Evolutionary conservation across 148 eudicot species (phyloP).

Genomic region (Chenopodium formosanum): DNA sequence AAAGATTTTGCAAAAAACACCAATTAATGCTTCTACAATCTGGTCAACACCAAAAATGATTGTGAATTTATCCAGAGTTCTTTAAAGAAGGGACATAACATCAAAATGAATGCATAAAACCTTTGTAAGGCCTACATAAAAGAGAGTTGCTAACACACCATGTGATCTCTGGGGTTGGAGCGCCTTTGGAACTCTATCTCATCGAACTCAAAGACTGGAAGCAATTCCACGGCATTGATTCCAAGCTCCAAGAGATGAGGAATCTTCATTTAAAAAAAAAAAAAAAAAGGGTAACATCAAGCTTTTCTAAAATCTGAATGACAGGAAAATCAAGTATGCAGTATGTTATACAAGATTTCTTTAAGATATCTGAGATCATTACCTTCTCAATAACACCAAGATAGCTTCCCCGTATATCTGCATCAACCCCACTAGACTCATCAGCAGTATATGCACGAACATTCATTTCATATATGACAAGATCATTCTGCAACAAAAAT

Average conservation of each 20-base stretch:
- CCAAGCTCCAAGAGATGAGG: constrained; percentile 98
- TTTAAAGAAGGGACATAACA: constrained; percentile 2
- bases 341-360: neutral
- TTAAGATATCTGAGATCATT: constrained; percentile 2
- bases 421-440: constrained; percentile 79
- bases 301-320: neutral
- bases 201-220: constrained; percentile 97
- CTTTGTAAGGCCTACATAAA: neutral
- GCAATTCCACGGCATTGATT: constrained; percentile 90
- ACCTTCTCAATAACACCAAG: constrained; percentile 98
- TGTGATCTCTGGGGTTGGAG: constrained; percentile 86
- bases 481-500: constrained; percentile 70
- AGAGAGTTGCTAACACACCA: constrained; percentile 48
- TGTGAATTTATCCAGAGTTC: neutral
- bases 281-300: neutral
- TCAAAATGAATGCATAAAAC: neutral
- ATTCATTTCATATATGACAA: constrained; percentile 96
- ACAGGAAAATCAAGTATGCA: neutral
- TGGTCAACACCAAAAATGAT: neutral
- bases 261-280: constrained; percentile 46
- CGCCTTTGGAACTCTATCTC: constrained; percentile 95
- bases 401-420: constrained; percentile 82
- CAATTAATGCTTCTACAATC: neutral
- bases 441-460: constrained; percentile 92
- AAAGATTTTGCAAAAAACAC: neutral